Evolutionary conservation across 2,329 filamentous ascomycete species (phyloP).

Genomic region (Venturia carpophila): DNA sequence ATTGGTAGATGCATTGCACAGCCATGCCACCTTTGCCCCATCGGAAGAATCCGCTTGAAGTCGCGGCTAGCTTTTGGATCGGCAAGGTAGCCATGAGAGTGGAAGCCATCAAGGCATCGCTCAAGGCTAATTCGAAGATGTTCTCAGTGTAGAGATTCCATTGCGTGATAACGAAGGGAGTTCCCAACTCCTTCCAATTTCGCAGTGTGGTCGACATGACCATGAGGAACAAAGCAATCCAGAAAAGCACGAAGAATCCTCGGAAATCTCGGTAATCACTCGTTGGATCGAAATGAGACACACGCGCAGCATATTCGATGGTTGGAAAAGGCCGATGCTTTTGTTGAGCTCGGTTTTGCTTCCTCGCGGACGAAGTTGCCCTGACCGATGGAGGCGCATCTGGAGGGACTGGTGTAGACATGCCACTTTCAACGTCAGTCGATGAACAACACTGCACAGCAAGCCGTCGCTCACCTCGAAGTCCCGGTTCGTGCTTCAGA

Average conservation of each 20-base stretch:
- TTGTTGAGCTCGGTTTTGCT: slow-evolving; percentile 72
- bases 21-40: slow-evolving; percentile 75
- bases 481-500: slow-evolving; percentile 26
- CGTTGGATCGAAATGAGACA: slow-evolving; percentile 90
- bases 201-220: slow-evolving; percentile 87
- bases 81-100: slow-evolving; percentile 65
- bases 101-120: slow-evolving; percentile 77
- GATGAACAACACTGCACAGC: no score
- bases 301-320: slow-evolving; percentile 79
- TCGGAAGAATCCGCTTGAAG: slow-evolving; percentile 48
- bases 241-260: slow-evolving; percentile 97
- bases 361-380: slow-evolving; percentile 75
- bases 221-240: slow-evolving; percentile 96
- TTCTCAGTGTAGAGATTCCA: slow-evolving; percentile 85
- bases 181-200: slow-evolving; percentile 90
- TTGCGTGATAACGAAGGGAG: slow-evolving; percentile 74
- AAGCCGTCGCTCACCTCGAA: slow-evolving; percentile 28
- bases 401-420: slow-evolving; percentile 72
- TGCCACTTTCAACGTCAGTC: slow-evolving; percentile 50
- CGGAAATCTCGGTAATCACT: slow-evolving; percentile 92
- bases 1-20: slow-evolving; percentile 76
- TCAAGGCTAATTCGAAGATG: slow-evolving; percentile 75
- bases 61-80: slow-evolving; percentile 61
- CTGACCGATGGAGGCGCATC: slow-evolving; percentile 92
- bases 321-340: slow-evolving; percentile 83